Percentiles rank a stretch among this genome's conserved stretches.
Evolutionary conservation across 768 basidiomycete genomes (phyloP).

Genomic region (Mycena belliarum): DNA sequence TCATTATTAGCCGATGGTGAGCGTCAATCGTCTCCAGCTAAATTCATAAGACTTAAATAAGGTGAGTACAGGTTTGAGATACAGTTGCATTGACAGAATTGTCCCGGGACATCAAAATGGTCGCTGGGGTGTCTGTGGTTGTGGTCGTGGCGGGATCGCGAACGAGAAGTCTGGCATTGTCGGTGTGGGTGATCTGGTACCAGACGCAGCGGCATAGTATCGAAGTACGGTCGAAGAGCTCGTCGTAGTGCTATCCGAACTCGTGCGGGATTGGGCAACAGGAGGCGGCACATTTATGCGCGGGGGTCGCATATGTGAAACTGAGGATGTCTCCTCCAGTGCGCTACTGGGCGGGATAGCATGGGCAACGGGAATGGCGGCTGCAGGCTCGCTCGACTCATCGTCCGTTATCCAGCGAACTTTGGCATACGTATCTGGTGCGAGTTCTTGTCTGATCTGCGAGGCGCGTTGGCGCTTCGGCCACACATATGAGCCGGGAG

Average conservation of each 20-base stretch:
- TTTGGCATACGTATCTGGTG: constrained; percentile 23
- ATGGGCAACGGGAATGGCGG: constrained; percentile 11
- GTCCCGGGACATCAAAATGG: neutral
- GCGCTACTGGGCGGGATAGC: neutral
- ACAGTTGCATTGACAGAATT: neutral
- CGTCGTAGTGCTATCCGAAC: neutral
- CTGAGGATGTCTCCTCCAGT: neutral
- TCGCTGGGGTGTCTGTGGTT: neutral
- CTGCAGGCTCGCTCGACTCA: constrained; percentile 2
- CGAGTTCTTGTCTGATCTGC: constrained; percentile 20
- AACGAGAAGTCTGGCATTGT: neutral
- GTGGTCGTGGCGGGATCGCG: neutral
- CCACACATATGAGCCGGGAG: constrained; percentile 19
- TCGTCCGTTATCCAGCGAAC: constrained; percentile 21
- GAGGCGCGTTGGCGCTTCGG: constrained; percentile 17
- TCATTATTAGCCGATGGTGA: too few species aligned
- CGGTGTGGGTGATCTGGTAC: neutral
- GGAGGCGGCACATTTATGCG: constrained; percentile 8
- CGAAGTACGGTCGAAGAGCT: constrained; percentile 1
- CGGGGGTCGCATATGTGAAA: neutral
- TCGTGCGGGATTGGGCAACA: neutral
- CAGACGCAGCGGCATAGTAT: constrained; percentile 6
- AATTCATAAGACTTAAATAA: too few species aligned
- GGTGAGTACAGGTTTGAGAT: constrained; percentile 2
- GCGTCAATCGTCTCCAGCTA: too few species aligned